Conservation (phyloP, 495 filamentous ascomycete genomes). For the Apiosordaria backusii region DNA sequence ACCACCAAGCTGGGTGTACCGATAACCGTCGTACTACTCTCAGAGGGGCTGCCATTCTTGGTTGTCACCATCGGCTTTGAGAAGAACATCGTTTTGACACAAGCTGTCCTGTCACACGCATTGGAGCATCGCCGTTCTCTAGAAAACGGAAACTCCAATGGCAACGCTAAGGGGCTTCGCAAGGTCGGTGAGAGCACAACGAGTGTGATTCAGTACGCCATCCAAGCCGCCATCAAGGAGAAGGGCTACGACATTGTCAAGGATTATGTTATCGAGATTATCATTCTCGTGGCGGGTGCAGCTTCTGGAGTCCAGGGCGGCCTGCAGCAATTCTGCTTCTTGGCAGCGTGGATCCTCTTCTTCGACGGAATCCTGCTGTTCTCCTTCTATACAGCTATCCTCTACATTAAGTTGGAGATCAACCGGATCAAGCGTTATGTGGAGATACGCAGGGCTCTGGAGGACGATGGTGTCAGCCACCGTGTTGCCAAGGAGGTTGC, state of each 20-base stretch:
- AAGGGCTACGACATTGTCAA: conserved; percentile 89
- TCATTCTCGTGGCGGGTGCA: conserved; percentile 77
- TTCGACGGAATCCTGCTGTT: conserved; percentile 95
- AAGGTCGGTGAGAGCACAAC: conserved; percentile 35
- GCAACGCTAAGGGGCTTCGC: conserved; percentile 40
- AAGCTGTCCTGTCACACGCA: conserved; percentile 84
- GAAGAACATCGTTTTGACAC: conserved; percentile 93
- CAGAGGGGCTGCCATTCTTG: conserved; percentile 93
- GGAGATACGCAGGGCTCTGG: conserved; percentile 80
- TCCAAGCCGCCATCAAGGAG: conserved; percentile 81
- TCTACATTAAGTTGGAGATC: conserved; percentile 97
- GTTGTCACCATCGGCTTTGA: conserved; percentile 98
- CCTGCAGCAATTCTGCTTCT: conserved; percentile 95
- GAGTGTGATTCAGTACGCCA: conserved; percentile 77
- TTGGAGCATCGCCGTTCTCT: conserved; percentile 62
- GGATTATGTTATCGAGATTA: conserved; percentile 90
- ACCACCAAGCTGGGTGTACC: conserved; percentile 90
- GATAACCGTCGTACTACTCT: conserved; percentile 89
- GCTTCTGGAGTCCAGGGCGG: conserved; percentile 93
- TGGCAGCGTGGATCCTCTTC: conserved; percentile 94
- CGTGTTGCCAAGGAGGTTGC: conserved; percentile 91
- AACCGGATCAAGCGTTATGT: conserved; percentile 96
- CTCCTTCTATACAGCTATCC: conserved; percentile 94
- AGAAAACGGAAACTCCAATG: too few species aligned
- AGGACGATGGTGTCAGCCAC: conserved; percentile 90